A percentile compares a stretch with the other conserved stretches of the same genome.
Conservation (phyloP, 345 rosid genomes). For the Conringia planisiliqua region DNA sequence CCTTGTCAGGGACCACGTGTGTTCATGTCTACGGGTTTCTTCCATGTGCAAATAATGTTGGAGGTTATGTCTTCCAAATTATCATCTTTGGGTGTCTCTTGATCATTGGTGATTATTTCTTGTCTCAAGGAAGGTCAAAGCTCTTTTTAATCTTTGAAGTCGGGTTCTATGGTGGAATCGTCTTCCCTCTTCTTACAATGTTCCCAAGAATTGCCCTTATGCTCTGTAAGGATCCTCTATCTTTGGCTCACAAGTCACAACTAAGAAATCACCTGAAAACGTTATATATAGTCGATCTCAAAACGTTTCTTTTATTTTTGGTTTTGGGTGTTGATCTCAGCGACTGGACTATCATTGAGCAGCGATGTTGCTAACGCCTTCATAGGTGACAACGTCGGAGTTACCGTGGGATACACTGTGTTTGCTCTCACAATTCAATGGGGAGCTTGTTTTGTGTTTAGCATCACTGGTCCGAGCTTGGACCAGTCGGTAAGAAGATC, state of each 20-base stretch:
- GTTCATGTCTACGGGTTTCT: constrained; percentile 32
- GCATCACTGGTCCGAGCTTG: constrained; percentile 10
- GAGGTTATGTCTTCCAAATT: constrained; percentile 32
- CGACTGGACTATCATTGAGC: constrained; percentile 25
- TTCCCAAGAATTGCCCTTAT: constrained; percentile 31
- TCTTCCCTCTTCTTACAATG: constrained; percentile 36
- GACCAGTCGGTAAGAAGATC: constrained; percentile 7
- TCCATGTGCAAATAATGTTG: constrained; percentile 32
- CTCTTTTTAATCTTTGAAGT: constrained; percentile 28
- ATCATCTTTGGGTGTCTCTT: constrained; percentile 27
- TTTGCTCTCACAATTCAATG: constrained; percentile 33
- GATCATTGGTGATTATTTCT: constrained; percentile 27
- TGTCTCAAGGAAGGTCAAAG: constrained; percentile 27
- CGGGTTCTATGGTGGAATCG: constrained; percentile 29
- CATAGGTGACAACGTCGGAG: constrained; percentile 21
- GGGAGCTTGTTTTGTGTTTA: constrained; percentile 35
- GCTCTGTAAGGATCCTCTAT: constrained; percentile 12
- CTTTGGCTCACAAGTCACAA: not conserved
- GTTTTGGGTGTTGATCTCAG: constrained; percentile 5
- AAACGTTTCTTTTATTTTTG: not conserved
- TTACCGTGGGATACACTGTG: constrained; percentile 21
- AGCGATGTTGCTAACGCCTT: too few relatives aligned
- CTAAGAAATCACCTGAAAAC: not conserved
- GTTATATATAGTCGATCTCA: not conserved
- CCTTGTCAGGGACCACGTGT: constrained; percentile 15